phyloP scores from a whole-genome alignment of 331 rosid genomes.

The Malus hybrid region DNA sequence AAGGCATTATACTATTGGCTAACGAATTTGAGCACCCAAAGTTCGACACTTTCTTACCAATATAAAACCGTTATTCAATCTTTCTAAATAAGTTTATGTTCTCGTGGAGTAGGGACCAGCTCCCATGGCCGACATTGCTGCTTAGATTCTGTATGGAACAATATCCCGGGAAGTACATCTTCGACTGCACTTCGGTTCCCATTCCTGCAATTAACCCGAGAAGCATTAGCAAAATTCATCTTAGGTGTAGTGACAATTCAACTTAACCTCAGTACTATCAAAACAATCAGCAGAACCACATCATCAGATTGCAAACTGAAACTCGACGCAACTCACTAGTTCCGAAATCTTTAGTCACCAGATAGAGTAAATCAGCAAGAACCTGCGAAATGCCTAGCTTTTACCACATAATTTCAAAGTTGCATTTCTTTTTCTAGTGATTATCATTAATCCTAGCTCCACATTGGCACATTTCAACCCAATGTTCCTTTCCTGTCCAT shows the following conservation, averaged over 20 bases:
- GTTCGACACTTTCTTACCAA: too few species aligned
- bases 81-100: too few species aligned
- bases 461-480: neutral
- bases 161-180: too few species aligned
- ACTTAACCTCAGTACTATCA: neutral
- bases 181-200: too few species aligned
- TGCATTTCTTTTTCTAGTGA: neutral
- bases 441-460: neutral
- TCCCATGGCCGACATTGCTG: too few species aligned
- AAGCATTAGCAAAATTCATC: neutral
- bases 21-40: too few species aligned
- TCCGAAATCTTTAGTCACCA: neutral
- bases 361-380: neutral
- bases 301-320: neutral
- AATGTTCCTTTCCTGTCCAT: neutral
- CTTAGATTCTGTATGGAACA: too few species aligned
- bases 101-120: too few species aligned
- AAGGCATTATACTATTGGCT: too few species aligned
- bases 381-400: neutral
- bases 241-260: neutral
- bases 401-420: neutral
- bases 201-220: slow-evolving; percentile 24
- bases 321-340: neutral
- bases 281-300: neutral
- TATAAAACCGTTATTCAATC: too few species aligned